A percentile compares a stretch with the other conserved stretches of the same genome.
Conservation (phyloP, 2,329 filamentous ascomycete genomes). For the Eutypa lata region DNA sequence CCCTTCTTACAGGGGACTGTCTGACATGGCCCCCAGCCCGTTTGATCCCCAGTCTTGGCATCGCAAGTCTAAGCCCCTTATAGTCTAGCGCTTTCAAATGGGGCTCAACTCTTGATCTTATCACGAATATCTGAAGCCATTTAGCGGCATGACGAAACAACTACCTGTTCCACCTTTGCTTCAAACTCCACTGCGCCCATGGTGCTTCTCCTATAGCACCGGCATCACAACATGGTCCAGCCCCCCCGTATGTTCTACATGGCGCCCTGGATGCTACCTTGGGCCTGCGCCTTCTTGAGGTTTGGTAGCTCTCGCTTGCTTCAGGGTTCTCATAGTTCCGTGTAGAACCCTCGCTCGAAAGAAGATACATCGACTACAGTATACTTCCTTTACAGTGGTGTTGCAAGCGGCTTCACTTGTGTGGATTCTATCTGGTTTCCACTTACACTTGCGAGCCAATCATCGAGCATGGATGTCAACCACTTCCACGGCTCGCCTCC, state of each 20-base stretch:
- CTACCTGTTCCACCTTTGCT: slow-evolving; percentile 45
- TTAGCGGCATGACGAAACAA: slow-evolving; percentile 40
- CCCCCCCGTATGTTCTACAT: no score
- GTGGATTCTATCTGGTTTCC: slow-evolving; percentile 10
- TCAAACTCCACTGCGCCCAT: slow-evolving; percentile 32
- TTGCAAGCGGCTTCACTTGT: slow-evolving; percentile 14
- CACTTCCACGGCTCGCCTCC: slow-evolving; percentile 3
- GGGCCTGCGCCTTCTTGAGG: neutral
- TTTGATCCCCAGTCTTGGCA: slow-evolving; percentile 19
- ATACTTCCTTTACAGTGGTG: no score
- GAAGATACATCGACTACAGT: no score
- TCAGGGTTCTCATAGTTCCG: no score
- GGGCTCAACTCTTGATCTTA: slow-evolving; percentile 18
- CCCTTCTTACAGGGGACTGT: no score
- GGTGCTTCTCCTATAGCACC: neutral
- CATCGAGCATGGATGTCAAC: slow-evolving; percentile 1
- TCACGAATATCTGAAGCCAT: neutral
- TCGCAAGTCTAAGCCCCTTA: slow-evolving; percentile 19
- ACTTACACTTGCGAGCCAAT: slow-evolving; percentile 18
- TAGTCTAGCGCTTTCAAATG: slow-evolving; percentile 12
- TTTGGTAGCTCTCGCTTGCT: neutral
- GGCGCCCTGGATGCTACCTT: no score
- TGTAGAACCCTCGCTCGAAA: no score
- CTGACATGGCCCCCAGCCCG: neutral
- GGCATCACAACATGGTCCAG: slow-evolving; percentile 3